These are phyloP conservation scores for Decorospora gaudefroyi DNA, from an alignment of 2,329 filamentous ascomycete genomes.

Conservation along the genomic window DNA sequence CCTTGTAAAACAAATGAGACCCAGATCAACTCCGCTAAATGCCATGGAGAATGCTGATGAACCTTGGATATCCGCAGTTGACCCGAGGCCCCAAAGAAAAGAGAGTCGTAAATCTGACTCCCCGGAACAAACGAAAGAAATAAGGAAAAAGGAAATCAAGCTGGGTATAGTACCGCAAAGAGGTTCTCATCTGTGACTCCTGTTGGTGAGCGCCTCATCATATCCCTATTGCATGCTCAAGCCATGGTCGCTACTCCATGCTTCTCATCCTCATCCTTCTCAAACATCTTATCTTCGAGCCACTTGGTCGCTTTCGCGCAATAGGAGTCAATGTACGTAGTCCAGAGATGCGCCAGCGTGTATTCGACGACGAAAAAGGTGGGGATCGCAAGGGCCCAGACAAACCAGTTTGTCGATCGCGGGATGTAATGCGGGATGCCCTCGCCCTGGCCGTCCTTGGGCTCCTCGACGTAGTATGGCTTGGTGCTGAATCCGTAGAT, in stretches of 20 bases:
- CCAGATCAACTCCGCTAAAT: too few relatives aligned
- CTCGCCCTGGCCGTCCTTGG: constrained; percentile 48
- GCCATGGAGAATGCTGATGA: too few relatives aligned
- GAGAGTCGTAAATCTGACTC: too few relatives aligned
- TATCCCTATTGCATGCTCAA: constrained; percentile 13
- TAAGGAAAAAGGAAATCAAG: too few relatives aligned
- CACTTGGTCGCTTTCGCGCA: constrained; percentile 56
- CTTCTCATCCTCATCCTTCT: constrained; percentile 50
- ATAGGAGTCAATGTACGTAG: constrained; percentile 56
- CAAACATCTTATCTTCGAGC: constrained; percentile 56
- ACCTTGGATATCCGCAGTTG: too few relatives aligned
- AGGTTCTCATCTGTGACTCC: constrained; percentile 16
- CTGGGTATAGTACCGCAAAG: too few relatives aligned
- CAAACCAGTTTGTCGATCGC: constrained; percentile 45
- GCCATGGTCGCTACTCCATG: constrained; percentile 33
- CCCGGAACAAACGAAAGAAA: too few relatives aligned
- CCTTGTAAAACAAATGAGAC: too few relatives aligned
- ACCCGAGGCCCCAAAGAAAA: too few relatives aligned
- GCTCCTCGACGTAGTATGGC: constrained; percentile 48
- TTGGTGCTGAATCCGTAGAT: constrained; percentile 57
- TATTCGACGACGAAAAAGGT: constrained; percentile 56
- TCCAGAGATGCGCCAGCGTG: constrained; percentile 56
- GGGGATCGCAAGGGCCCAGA: constrained; percentile 52
- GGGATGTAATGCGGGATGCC: constrained; percentile 51
- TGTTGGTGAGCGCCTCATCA: too few relatives aligned